Base-by-base conservation (phyloP, 352 stramenopile species). In the Phytophthora ramorum region DNA sequence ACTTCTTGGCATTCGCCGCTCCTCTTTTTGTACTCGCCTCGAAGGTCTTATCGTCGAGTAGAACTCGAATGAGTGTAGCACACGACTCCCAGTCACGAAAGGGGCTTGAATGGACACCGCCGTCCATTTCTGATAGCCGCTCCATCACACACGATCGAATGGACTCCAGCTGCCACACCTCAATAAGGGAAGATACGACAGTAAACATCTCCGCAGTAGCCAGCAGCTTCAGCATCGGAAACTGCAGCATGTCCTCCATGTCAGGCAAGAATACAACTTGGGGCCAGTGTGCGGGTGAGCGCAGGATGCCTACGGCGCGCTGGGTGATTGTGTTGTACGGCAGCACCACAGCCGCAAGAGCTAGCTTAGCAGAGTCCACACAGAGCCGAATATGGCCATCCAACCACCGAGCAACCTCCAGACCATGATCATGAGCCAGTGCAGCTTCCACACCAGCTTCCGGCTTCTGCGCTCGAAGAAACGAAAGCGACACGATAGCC, bases 351-450 rank as follows among this genome's bases (percentile, higher is more conserved):
- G 84, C 61, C 3, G 63, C 69, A 4, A 78, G 66, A n/a, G 66
- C 9, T n/a, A 89, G 45, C 13, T 82, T 68, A n/a, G 73, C 58
- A 16, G 69, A 28, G 17, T 73, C 40, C 6, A 67, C 43, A 38
- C 68, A 71, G 2, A 72, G 62, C n/a, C 58, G 64, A 8, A 90
- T 37, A 49, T 85, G 76, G 1, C 63, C 50, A 43, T 81, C 58
- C 7, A 90, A n/a, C 52, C 69, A 81, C 9, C 80, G 75, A 41
- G 79, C 83, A 16, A 89, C 32, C 22, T 92, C 81, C 2, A 90
- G 71, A 16, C 79, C 83, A 55, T 91, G 80, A 52, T 63, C 74
- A 43, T 81, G 67, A 17, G 41, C 32, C 19, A 75, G 16, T 41
- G 4, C 44, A 54, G 63, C 34, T 3, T 53, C 38, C 19, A 64